phyloP scores from a whole-genome alignment of 352 stramenopile genomes.

The Pythium biforme region DNA sequence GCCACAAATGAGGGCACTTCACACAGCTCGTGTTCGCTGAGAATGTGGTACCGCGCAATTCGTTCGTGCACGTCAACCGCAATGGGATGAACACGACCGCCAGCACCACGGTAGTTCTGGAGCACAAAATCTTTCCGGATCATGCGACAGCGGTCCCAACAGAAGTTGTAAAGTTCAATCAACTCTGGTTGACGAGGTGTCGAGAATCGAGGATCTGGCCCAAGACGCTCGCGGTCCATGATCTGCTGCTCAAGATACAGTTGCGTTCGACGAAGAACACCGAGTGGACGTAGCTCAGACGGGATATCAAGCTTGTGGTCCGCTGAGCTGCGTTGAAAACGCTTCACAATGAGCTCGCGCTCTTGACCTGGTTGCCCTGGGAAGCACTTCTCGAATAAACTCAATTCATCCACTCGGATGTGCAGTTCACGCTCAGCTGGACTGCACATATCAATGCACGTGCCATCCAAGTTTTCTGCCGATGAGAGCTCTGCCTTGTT shows the following conservation, averaged over 20 bases:
- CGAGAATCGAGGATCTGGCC: slow-evolving; percentile 68
- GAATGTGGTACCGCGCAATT: slow-evolving; percentile 94
- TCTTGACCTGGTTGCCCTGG: slow-evolving; percentile 54
- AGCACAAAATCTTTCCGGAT: slow-evolving; percentile 96
- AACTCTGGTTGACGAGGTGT: slow-evolving; percentile 63
- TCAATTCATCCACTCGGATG: slow-evolving; percentile 84
- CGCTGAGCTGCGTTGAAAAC: slow-evolving; percentile 84
- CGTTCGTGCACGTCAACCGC: slow-evolving; percentile 93
- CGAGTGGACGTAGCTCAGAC: slow-evolving; percentile 72
- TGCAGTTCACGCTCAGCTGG: slow-evolving; percentile 77
- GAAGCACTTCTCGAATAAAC: slow-evolving; percentile 84
- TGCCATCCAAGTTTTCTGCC: slow-evolving; percentile 68
- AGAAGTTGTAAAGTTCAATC: slow-evolving; percentile 96
- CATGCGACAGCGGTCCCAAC: slow-evolving; percentile 95
- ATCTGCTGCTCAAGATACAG: slow-evolving; percentile 85
- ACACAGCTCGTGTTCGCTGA: slow-evolving; percentile 94
- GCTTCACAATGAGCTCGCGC: slow-evolving; percentile 80
- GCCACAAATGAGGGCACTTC: slow-evolving; percentile 80
- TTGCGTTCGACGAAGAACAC: slow-evolving; percentile 75
- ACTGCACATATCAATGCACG: slow-evolving; percentile 86
- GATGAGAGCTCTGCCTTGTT: slow-evolving; percentile 63
- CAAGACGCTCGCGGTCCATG: slow-evolving; percentile 74
- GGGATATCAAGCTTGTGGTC: slow-evolving; percentile 87
- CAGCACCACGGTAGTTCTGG: slow-evolving; percentile 94
- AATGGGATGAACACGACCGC: slow-evolving; percentile 90